Base-by-base conservation (phyloP, 306 rosid genomes). In the Calophaca sinica region DNA sequence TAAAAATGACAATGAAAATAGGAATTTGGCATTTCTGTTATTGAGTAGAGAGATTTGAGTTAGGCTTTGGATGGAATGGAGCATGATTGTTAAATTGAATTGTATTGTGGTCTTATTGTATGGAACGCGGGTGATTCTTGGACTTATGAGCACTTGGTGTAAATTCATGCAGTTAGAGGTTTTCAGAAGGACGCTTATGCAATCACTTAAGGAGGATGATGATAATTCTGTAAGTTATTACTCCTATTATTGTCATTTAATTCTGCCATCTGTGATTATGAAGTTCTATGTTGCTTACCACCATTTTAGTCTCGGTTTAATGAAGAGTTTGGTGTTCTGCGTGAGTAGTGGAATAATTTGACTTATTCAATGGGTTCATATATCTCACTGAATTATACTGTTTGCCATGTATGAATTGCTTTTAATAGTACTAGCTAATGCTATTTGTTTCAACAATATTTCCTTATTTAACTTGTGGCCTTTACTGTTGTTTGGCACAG, bases 101-200 rank as follows among this genome's bases (percentile, higher is more conserved):
- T 46, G 75, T 44, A 36, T 49, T 59, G 0, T 41, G 44, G 44
- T 53, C 12, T 59, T 49, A 42, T n/a, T 60, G 0, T 58, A 4
- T 67, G 48, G 72, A 50, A 11, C 32, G 57, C 63, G 50, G 9
- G 51, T 75, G 66, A 49, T 55, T 68, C 70, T 39, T 70, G 64
- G 64, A 35, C 33, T 70, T 9, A 62, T 6, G 36, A 12, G 26
- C 5, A 68, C 66, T 48, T 69, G 10, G 12, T 78, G 68, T 73
- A 59, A 46, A 53, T 45, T 9, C 41, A 44, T 80, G 79, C 87
- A 94, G 99, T 81, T 94, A 83, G 96, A 88, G 86, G 96, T 87
- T 76, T 94, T 94, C 80, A 85, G 90, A 68, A 94, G 86, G 92
- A 90, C 97, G 65, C 99, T 94, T 77, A 90, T 94, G 99, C 94